Conservation (phyloP, 2,329 filamentous ascomycete genomes). For the Dactylellina sp. region DNA sequence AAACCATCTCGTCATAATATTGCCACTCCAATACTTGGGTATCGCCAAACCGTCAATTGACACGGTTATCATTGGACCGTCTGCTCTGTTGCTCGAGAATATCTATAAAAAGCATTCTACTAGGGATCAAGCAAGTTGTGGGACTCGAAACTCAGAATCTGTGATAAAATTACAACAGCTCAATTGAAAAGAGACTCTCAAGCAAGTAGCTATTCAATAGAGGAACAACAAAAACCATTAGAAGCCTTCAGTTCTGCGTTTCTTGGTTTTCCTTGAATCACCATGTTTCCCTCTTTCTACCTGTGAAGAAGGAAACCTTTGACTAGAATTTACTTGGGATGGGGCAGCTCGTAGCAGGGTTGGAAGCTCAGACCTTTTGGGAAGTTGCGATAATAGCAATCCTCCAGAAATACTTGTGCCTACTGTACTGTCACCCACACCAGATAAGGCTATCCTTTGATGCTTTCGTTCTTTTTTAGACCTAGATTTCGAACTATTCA, state of each 20-base stretch:
- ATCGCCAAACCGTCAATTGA: too few relatives aligned
- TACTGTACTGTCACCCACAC: conserved; percentile 1
- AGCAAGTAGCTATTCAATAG: background rate
- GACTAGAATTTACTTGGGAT: conserved; percentile 20
- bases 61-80: too few relatives aligned
- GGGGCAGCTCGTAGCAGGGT: conserved; percentile 2
- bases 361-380: conserved; percentile 20
- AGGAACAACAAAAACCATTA: background rate
- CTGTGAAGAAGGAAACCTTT: conserved; percentile 41
- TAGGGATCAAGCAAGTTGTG: too few relatives aligned
- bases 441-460: background rate
- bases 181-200: too few relatives aligned
- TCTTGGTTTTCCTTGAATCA: conserved; percentile 61
- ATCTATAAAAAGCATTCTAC: too few relatives aligned
- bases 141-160: too few relatives aligned
- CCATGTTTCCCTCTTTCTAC: conserved; percentile 59
- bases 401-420: background rate
- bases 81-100: too few relatives aligned
- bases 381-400: conserved; percentile 32
- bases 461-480: conserved; percentile 20
- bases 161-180: background rate
- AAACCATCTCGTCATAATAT: too few relatives aligned
- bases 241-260: conserved; percentile 49
- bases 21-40: too few relatives aligned
- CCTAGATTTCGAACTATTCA: conserved; percentile 1